phyloP scores from a whole-genome alignment of 768 basidiomycete species.

The Sistotremastrum suecicum region DNA sequence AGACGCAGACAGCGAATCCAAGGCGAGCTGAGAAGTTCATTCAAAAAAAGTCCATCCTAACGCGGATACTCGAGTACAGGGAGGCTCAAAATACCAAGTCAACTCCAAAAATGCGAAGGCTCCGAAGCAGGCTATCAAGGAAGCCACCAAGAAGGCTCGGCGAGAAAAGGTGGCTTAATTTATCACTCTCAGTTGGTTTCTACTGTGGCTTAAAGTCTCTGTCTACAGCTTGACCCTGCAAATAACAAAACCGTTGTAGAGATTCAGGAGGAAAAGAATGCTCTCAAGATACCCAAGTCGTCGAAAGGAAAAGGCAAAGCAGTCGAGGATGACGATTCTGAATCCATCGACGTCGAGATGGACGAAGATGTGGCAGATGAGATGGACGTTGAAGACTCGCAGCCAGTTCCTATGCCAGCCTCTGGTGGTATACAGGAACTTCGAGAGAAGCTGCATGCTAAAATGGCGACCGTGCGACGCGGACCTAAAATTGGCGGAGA shows the following conservation, averaged over 20 bases:
- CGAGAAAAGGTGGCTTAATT: constrained; percentile 54
- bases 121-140: constrained; percentile 76
- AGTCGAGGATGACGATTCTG: constrained; percentile 20
- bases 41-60: constrained; percentile 3
- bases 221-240: constrained; percentile 72
- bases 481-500: constrained; percentile 24
- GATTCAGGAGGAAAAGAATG: constrained; percentile 43
- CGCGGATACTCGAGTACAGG: constrained; percentile 17
- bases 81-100: constrained; percentile 63
- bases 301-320: constrained; percentile 30
- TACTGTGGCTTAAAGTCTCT: not conserved
- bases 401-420: constrained; percentile 45
- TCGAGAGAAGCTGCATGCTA: constrained; percentile 60
- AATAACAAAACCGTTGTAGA: constrained; percentile 74
- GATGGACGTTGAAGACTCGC: constrained; percentile 11
- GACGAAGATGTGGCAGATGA: constrained; percentile 16
- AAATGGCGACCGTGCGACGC: constrained; percentile 55
- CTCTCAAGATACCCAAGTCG: constrained; percentile 7
- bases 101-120: constrained; percentile 78
- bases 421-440: constrained; percentile 48
- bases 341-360: constrained; percentile 21
- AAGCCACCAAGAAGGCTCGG: constrained; percentile 79
- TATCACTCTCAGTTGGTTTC: not conserved
- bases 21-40: constrained; percentile 26
- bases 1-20: constrained; percentile 49